Evolutionary conservation across 1,284 basidiomycete genomes (phyloP).

Genomic region (Athelia psychrophila): DNA sequence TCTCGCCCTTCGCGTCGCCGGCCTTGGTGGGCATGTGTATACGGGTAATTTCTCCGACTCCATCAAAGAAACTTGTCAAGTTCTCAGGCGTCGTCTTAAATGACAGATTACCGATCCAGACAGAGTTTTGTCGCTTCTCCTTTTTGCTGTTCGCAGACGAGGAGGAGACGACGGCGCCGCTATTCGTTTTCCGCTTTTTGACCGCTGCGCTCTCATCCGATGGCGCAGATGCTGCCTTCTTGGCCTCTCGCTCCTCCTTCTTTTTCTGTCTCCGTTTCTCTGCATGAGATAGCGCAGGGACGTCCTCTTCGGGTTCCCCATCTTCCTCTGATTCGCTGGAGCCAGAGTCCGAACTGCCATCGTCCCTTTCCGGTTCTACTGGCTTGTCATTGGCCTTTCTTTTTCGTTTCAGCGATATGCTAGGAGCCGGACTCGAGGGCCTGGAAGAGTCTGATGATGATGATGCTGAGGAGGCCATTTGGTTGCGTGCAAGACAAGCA

Average conservation of each 20-base stretch:
- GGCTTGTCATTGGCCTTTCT: no score
- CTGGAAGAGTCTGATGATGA: constrained; percentile 1
- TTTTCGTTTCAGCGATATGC: no score
- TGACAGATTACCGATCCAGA: constrained; percentile 95
- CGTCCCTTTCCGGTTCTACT: no score
- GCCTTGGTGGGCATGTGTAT: constrained; percentile 72
- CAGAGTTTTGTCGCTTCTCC: constrained; percentile 68
- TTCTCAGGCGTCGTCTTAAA: constrained; percentile 84
- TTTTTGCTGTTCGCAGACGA: constrained; percentile 14
- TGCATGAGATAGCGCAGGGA: constrained; percentile 66
- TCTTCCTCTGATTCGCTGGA: no score
- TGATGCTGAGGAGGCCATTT: constrained; percentile 1
- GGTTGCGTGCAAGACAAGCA: no score
- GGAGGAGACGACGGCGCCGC: constrained; percentile 25
- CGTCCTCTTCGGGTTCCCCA: no score
- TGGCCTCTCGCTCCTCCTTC: constrained; percentile 32
- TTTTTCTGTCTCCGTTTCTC: constrained; percentile 65
- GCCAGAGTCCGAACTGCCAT: no score
- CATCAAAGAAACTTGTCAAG: constrained; percentile 71
- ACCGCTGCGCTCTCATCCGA: constrained; percentile 18
- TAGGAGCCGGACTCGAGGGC: not conserved
- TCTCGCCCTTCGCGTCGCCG: constrained; percentile 49
- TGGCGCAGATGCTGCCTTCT: constrained; percentile 11
- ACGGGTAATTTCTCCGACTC: constrained; percentile 69
- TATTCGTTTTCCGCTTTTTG: constrained; percentile 48